Conservation (phyloP, 306 rosid genomes). For the Fagus crenata region DNA sequence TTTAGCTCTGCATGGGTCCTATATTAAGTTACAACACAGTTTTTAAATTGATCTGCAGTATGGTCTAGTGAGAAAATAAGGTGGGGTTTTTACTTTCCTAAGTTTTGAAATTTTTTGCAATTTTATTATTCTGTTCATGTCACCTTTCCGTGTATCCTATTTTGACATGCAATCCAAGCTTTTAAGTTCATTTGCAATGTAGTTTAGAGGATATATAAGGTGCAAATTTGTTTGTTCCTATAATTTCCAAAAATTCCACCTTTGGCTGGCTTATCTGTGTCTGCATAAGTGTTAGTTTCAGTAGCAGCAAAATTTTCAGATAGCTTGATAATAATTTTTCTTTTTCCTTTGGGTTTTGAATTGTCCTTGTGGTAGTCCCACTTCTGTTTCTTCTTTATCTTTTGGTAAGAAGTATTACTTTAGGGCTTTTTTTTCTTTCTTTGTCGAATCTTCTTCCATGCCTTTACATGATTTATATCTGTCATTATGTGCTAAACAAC, state of each 20-base stretch:
- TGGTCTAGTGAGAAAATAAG: not conserved
- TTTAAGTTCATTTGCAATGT: not conserved
- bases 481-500: not conserved
- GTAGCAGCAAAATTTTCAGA: not conserved
- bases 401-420: not conserved
- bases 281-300: not conserved
- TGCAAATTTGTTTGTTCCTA: not conserved
- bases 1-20: conserved; percentile 19
- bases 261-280: not conserved
- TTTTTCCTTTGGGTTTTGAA: not conserved
- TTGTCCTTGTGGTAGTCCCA: not conserved
- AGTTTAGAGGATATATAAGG: not conserved
- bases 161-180: not conserved
- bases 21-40: conserved; percentile 2
- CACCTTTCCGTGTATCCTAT: not conserved
- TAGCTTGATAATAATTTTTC: not conserved
- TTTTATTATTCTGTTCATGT: not conserved
- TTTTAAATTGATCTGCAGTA: conserved; percentile 22
- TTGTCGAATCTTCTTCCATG: not conserved
- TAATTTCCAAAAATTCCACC: not conserved
- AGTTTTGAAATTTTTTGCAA: not conserved
- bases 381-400: not conserved
- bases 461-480: not conserved
- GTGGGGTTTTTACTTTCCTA: not conserved
- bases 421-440: not conserved